Base-by-base conservation (phyloP, 805 yeast species). In the Cyberlindnera xylosilytica region DNA sequence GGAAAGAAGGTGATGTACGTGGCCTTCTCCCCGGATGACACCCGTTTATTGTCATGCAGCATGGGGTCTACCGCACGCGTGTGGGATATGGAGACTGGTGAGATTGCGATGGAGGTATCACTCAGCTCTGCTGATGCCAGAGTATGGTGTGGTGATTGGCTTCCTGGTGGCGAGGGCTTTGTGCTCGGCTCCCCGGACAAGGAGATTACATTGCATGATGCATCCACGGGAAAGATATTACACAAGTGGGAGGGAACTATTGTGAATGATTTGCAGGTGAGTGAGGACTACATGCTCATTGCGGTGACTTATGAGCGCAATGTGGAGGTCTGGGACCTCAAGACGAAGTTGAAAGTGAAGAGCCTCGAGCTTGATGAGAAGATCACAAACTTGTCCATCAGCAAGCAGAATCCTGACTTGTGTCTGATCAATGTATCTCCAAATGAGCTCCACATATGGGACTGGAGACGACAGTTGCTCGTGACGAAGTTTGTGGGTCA, bases 391-490 rank as follows among this genome's bases (percentile, higher is more conserved):
- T 74, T 89, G 27, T 65, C 81, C 0, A 64, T 79, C 1, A 79
- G 89, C 0, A 58, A 61, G 3, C 62, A 62, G 37, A 84, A 83
- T 20, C 72, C 80, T 26, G 69, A 69, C 32, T 65, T 76, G 45
- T 67, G 79, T 8, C 62, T 88, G 32, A 69, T 87, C 19, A 86
- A 81, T 52, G 74, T 81, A 16, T 78, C 79, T 13, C 83, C 87
- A 0, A 88, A 84, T 54, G 93, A 85, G 56, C 61, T 88, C 8
- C 93, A 87, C 53, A 64, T 88, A 4, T 87, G 96, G 95, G 87
- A 87, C 50, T 76, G 85, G 47, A 61, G 71, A 29, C 72, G 69
- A 43, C 75, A 80, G 4, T 64, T 78, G 1, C 58, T 88, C 16
- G 72, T 77, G 22, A 78, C 79, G 42, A 85, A 79, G 52, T 83